phyloP scores from a whole-genome alignment of 2,329 filamentous ascomycete genomes.

The Botrytis pseudocinerea region DNA sequence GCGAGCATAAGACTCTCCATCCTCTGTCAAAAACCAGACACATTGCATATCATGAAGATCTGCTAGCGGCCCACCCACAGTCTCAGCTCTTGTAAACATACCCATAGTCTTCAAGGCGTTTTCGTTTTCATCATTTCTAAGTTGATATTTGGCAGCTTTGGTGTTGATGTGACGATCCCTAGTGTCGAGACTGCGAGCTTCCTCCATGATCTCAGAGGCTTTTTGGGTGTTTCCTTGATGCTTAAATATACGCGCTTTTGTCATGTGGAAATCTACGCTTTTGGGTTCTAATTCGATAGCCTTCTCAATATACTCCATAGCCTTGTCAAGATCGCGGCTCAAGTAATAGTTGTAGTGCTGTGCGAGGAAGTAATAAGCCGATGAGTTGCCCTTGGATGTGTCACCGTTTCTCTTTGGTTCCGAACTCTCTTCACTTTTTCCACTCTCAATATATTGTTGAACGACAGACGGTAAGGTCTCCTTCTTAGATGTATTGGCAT shows the following conservation, averaged over 20 bases:
- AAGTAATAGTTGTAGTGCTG: constrained; percentile 95
- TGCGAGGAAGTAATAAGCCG: constrained; percentile 87
- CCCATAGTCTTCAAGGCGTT: constrained; percentile 85
- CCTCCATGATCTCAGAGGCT: constrained; percentile 85
- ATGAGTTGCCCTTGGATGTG: constrained; percentile 66
- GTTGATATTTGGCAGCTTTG: constrained; percentile 94
- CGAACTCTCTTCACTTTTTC: constrained; percentile 46
- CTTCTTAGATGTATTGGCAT: constrained; percentile 75
- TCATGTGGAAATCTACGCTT: constrained; percentile 91
- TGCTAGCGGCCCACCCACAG: constrained; percentile 79
- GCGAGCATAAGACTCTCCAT: constrained; percentile 84
- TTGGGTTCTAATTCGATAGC: constrained; percentile 77
- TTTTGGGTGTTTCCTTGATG: constrained; percentile 77
- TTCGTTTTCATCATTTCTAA: constrained; percentile 89
- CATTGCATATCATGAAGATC: constrained; percentile 98
- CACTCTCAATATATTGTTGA: constrained; percentile 71
- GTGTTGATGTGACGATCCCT: constrained; percentile 98
- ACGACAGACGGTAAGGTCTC: constrained; percentile 73
- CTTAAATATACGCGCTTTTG: constrained; percentile 92
- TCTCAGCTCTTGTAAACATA: constrained; percentile 90
- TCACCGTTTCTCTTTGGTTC: constrained; percentile 49
- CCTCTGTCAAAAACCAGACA: constrained; percentile 94
- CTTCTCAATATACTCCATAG: constrained; percentile 78
- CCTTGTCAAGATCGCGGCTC: constrained; percentile 81
- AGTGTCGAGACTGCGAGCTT: constrained; percentile 79